Base-by-base conservation (phyloP, 23 red algal genomes). In the Gracilaria domingensis region DNA sequence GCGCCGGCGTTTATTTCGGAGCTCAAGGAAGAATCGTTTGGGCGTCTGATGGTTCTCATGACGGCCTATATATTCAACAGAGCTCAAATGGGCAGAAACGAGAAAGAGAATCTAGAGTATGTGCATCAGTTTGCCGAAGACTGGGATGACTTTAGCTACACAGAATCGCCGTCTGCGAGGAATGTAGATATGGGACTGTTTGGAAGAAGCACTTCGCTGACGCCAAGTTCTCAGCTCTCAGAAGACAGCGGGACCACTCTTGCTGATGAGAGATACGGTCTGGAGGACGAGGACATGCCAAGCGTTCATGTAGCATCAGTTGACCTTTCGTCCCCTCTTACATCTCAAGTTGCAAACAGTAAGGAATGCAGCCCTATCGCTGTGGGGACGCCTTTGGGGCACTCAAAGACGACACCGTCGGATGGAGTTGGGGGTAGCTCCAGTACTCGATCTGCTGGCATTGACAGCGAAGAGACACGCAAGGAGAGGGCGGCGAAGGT, bases 21-120 rank as follows among this genome's bases (percentile, higher is more conserved):
- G 36, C 18, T 79, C 26, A 91, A 82, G 49, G 48, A 66, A 40
- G 59, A 91, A 55, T 91, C 87, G 11, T 91, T 91, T 47, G 87
- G 87, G n/a, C 51, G 76, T 23, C 4, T 81, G 13, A 82, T 91
- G 75, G 37, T 79, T 16, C 36, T 91, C 9, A 64, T 91, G 57
- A 51, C 77, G 56, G 53, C 75, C 1, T 91, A 91, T 69, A 32
- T 91, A 14, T 88, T 88, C 45, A 62, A 28, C 58, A 12, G 81
- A 47, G 39, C 62, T 25, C 33, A 48, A 12, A 33, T 47, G 4
- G 38, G 62, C 23, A 85, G 20, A 70, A 55, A 40, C 7, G 61
- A 12, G 42, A 61, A 58, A 35, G 78, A 82, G 48, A 33, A 38
- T 38, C 65, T 70, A 1, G 65, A 70, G 13, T 70, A 70, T 34